Percentiles rank a stretch among this genome's conserved stretches.
Evolutionary conservation across 2,329 filamentous ascomycete genomes (phyloP).

Genomic region (Penicillium sp.): DNA sequence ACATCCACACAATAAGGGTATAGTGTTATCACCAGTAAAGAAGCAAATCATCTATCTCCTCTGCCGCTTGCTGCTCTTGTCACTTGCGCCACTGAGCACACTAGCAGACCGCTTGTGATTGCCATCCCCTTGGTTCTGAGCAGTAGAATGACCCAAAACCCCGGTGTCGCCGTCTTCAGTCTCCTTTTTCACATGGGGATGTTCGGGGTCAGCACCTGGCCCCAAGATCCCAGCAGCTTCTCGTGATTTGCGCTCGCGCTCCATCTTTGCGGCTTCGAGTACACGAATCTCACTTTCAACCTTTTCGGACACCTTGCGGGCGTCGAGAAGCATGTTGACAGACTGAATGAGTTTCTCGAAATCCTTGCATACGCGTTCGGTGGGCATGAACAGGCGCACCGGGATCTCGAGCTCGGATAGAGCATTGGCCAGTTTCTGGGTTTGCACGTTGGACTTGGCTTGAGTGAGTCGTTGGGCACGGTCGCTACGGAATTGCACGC

Average conservation of each 20-base stretch:
- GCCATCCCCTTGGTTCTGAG: conserved; percentile 15
- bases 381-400: conserved; percentile 49
- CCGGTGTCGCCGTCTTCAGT: conserved; percentile 28
- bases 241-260: conserved; percentile 37
- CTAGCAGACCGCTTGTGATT: conserved; percentile 77
- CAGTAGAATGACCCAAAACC: conserved; percentile 15
- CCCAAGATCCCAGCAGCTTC: conserved; percentile 23
- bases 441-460: conserved; percentile 51
- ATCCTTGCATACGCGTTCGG: conserved; percentile 49
- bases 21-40: background rate
- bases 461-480: conserved; percentile 50
- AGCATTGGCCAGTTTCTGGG: conserved; percentile 48
- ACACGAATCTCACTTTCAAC: conserved; percentile 50
- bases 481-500: conserved; percentile 81
- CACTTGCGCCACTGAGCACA: conserved; percentile 68
- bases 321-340: conserved; percentile 49
- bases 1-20: background rate
- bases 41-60: conserved; percentile 36
- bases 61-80: conserved; percentile 55
- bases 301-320: conserved; percentile 48
- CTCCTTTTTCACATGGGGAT: conserved; percentile 37
- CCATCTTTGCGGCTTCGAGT: conserved; percentile 43
- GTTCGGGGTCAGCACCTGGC: conserved; percentile 14
- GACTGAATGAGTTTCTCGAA: conserved; percentile 50
- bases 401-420: conserved; percentile 50